Conservation (phyloP, 768 basidiomycete genomes). For the Amanita rimosa region DNA sequence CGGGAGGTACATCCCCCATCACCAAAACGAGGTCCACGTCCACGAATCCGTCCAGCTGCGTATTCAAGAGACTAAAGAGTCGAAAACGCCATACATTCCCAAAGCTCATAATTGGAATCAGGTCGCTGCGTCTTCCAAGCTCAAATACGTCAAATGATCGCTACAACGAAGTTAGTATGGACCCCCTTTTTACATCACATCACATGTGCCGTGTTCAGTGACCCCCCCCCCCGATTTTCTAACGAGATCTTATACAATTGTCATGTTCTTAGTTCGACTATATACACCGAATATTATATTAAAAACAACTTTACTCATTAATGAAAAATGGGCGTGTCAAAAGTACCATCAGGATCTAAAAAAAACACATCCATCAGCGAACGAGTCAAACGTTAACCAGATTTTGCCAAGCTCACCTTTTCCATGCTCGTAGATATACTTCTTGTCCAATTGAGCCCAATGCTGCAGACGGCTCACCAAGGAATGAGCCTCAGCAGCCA, state of each 20-base stretch:
- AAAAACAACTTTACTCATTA: no score
- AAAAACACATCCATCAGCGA: neutral
- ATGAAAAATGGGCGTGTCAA: neutral
- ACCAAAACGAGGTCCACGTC: neutral
- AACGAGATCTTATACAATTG: no score
- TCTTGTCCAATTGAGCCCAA: neutral
- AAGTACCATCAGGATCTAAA: constrained; percentile 1
- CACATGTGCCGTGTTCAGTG: no score
- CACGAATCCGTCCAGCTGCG: constrained; percentile 1
- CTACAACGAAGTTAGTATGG: no score
- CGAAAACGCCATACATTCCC: neutral
- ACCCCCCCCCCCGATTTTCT: no score
- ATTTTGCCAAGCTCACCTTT: neutral
- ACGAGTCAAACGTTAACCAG: neutral
- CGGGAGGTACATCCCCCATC: constrained; percentile 4
- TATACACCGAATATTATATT: neutral
- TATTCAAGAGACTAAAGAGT: neutral
- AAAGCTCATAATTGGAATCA: neutral
- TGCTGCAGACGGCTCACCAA: constrained; percentile 1
- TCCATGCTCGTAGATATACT: neutral
- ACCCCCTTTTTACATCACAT: no score
- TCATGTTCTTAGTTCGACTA: neutral
- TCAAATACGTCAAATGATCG: constrained; percentile 3
- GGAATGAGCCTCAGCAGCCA: constrained; percentile 48
- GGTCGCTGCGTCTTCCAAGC: neutral